Percentiles rank a stretch among this genome's conserved stretches.
phyloP scores from a whole-genome alignment of 2,329 filamentous ascomycete genomes.

The Niveomyces coronatus region DNA sequence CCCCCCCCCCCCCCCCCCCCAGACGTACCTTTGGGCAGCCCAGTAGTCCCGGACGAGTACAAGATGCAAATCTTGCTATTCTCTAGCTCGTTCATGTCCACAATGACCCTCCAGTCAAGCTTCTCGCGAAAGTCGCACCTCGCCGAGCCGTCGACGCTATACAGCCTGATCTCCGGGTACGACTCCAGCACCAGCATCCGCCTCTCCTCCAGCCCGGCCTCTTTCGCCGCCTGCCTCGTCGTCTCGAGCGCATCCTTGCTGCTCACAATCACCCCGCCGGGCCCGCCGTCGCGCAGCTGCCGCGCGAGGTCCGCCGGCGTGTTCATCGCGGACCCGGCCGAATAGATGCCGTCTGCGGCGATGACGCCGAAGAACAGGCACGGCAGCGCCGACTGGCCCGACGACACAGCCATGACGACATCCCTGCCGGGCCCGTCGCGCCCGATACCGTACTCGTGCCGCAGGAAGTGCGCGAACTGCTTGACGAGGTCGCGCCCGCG shows the following conservation, averaged over 20 bases:
- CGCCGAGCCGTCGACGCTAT: constrained; percentile 16
- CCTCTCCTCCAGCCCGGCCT: constrained; percentile 30
- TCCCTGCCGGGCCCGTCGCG: constrained; percentile 35
- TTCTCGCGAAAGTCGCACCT: constrained; percentile 22
- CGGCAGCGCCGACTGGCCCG: constrained; percentile 44
- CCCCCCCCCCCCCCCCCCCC: too few relatives aligned
- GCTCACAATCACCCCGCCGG: constrained; percentile 31
- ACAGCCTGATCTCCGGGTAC: constrained; percentile 17
- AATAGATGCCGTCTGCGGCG: constrained; percentile 49
- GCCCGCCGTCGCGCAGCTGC: constrained; percentile 27
- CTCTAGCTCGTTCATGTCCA: constrained; percentile 34
- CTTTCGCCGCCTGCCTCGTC: constrained; percentile 37
- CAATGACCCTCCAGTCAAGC: constrained; percentile 44
- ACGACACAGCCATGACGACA: constrained; percentile 45
- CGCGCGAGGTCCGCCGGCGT: constrained; percentile 41
- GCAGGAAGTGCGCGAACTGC: constrained; percentile 44
- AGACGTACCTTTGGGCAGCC: constrained; percentile 35
- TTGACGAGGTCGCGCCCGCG: constrained; percentile 37
- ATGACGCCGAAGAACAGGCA: constrained; percentile 45
- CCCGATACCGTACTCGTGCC: constrained; percentile 42
- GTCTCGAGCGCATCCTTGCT: constrained; percentile 36
- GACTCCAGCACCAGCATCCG: constrained; percentile 43
- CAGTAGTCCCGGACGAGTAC: constrained; percentile 40
- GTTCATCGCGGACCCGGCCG: constrained; percentile 39
- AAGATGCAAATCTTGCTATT: constrained; percentile 31